Base-by-base conservation (phyloP, 2,329 filamentous ascomycete genomes). In the Aspergillus sp. region DNA sequence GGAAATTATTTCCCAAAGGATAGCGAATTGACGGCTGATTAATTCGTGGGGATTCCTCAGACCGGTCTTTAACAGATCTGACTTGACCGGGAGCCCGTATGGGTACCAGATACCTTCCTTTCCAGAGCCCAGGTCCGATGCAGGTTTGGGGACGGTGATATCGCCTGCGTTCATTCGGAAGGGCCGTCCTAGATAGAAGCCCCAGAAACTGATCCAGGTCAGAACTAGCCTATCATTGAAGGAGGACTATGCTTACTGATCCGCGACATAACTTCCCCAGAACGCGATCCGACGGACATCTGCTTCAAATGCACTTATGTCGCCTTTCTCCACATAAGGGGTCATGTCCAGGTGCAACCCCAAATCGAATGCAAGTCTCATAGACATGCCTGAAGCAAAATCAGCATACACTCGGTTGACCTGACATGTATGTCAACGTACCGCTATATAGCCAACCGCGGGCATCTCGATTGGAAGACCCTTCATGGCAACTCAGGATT, bases 371-470 rank as follows among this genome's bases (percentile, higher is more conserved):
- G 72, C 69, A 36, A 77, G 66, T 41, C 75, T 65, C 67, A 76
- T 76, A 1, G 74, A 73, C 75, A 77, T 76, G 16, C 72, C 72
- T 72, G 14, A 11, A 42, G 14, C 19, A 17, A 14, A 13, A 29
- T 55, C 29, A 55, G 45, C 41, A 3, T 25, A 13, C 6, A 17
- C 5, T 7, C 43, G 9, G 9, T 23, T 17, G 13, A 13, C 38
- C 9, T 41, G 29, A 11, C 2, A 2, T 32, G 20, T 3, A 53
- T 4, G 9, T 3, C 19, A 11, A 54, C 65, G 47, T 63, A 73
- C 76, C 74, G 41, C 74, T 76, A 50, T 76, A 78, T 2, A 79
- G 58, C 76, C 76, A 78, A 16, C 75, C 75, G 4, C 76, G 69
- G 14, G 76, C 71, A 53, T 77, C 75, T 10, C 76, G 69, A 14